These are phyloP conservation scores for Linum lewisii DNA, from an alignment of 345 rosid genomes.

Conservation along the genomic window DNA sequence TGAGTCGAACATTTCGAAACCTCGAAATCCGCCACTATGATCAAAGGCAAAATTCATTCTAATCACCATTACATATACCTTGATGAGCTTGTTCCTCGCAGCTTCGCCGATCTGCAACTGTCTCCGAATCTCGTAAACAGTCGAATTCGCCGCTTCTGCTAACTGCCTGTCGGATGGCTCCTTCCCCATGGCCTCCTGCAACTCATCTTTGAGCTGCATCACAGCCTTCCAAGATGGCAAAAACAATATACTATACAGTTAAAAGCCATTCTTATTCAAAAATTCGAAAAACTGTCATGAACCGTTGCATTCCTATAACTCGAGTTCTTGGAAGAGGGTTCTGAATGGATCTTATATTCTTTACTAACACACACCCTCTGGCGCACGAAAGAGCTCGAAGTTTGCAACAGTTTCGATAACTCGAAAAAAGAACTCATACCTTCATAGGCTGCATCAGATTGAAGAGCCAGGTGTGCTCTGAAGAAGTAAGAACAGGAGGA, in stretches of 20 bases:
- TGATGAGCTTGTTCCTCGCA: conserved; percentile 85
- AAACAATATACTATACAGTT: conserved; percentile 8
- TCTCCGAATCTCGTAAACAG: conserved; percentile 37
- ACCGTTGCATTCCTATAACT: no score
- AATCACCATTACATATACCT: conserved; percentile 39
- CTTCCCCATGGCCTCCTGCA: conserved; percentile 41
- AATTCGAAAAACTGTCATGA: no score
- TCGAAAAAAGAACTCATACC: conserved; percentile 28
- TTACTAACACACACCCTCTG: no score
- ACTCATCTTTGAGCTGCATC: conserved; percentile 43
- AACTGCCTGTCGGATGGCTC: conserved; percentile 59
- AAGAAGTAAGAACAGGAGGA: conserved; percentile 76
- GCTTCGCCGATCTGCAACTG: conserved; percentile 63
- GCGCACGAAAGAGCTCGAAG: no score
- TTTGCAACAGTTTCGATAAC: no score
- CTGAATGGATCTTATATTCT: no score
- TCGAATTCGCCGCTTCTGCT: conserved; percentile 46
- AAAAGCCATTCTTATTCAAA: not conserved
- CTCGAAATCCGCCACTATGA: no score
- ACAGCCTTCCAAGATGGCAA: conserved; percentile 45
- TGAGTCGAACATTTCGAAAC: no score
- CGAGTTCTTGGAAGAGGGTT: no score
- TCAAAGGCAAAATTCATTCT: no score
- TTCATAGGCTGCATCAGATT: conserved; percentile 92
- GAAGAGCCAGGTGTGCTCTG: conserved; percentile 86